These are phyloP conservation scores for Stemphylium vesicarium DNA, from an alignment of 2,329 filamentous ascomycete species.

Conservation along the genomic window DNA sequence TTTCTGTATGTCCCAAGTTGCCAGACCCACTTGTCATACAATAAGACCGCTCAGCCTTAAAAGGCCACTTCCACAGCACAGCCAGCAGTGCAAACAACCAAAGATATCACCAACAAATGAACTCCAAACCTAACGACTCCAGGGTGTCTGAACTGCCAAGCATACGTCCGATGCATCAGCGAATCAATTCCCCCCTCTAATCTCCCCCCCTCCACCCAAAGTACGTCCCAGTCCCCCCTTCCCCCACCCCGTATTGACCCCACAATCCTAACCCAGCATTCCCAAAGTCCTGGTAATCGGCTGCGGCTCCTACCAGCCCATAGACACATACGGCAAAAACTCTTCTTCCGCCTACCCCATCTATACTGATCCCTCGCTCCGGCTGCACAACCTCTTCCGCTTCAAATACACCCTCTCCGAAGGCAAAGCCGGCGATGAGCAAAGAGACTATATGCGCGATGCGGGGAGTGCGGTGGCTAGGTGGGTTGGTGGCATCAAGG, in stretches of 20 bases:
- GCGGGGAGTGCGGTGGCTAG: constrained; percentile 21
- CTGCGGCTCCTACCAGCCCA: constrained; percentile 35
- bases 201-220: constrained; percentile 25
- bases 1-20: constrained; percentile 23
- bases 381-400: constrained; percentile 26
- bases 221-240: constrained; percentile 9
- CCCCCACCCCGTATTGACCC: background rate
- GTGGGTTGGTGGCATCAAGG: constrained; percentile 27
- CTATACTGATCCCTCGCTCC: constrained; percentile 31
- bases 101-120: background rate
- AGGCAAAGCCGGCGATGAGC: constrained; percentile 15
- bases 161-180: constrained; percentile 28
- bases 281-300: constrained; percentile 26
- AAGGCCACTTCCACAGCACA: background rate
- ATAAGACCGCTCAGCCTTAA: too few relatives aligned
- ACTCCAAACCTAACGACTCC: background rate
- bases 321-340: constrained; percentile 22
- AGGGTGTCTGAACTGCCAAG: constrained; percentile 38
- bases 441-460: constrained; percentile 32
- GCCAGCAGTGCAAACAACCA: background rate
- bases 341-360: constrained; percentile 29
- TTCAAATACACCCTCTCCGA: constrained; percentile 29
- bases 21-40: background rate
- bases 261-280: background rate
- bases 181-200: constrained; percentile 26